Percentiles rank a stretch among this genome's conserved stretches.
Evolutionary conservation across 345 rosid genomes (phyloP).

Genomic region (Rhizophora mangle): DNA sequence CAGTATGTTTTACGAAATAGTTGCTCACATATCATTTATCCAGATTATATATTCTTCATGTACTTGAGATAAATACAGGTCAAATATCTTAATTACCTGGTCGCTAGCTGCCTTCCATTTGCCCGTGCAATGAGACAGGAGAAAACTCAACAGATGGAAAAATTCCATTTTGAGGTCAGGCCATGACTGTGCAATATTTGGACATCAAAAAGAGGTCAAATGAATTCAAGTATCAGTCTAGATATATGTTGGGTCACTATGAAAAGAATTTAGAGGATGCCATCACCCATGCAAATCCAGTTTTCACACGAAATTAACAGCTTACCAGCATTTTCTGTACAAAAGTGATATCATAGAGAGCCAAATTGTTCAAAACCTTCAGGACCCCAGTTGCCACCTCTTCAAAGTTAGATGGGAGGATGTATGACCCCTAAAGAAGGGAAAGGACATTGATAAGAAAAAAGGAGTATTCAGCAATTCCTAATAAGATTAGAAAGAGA

Average conservation of each 20-base stretch:
- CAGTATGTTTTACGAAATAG: not conserved
- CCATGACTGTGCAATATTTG: conserved; percentile 50
- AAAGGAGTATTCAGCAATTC: not conserved
- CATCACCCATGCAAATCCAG: not conserved
- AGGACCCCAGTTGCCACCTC: conserved; percentile 75
- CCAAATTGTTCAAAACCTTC: conserved; percentile 72
- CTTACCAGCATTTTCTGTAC: conserved; percentile 70
- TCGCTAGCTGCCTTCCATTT: conserved; percentile 63
- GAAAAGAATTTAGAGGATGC: conserved; percentile 9
- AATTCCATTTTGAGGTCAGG: conserved; percentile 73
- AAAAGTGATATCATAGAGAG: conserved; percentile 51
- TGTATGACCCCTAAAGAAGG: conserved; percentile 45
- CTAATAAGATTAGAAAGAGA: not conserved
- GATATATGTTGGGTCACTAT: not conserved
- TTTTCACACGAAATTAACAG: conserved; percentile 9
- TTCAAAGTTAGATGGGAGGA: conserved; percentile 72
- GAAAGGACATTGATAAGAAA: not conserved
- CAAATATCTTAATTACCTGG: conserved; percentile 39
- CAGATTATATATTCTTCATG: not conserved
- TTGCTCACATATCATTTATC: not conserved
- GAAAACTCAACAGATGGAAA: conserved; percentile 74
- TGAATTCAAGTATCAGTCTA: not conserved
- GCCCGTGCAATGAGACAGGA: conserved; percentile 69
- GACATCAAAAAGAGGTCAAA: conserved; percentile 1
- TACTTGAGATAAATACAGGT: not conserved